Conservation (phyloP, 2,329 filamentous ascomycete species). For the Albophoma yamanashiensis region DNA sequence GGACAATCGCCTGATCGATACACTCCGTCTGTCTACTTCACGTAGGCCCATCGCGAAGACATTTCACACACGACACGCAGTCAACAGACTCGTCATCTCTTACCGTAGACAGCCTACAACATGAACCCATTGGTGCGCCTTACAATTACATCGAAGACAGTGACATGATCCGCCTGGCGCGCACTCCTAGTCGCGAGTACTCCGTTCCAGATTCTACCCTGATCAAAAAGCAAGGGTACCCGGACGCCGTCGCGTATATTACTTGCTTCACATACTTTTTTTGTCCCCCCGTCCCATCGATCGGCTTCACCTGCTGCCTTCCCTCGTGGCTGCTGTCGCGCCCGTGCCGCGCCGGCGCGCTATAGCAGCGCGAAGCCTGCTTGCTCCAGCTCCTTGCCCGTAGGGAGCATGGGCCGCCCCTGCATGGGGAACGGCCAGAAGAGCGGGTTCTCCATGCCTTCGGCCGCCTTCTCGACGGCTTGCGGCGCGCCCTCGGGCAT, state of each 20-base stretch:
- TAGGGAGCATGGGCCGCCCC: conserved; percentile 41
- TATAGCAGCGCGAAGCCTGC: conserved; percentile 39
- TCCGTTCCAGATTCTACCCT: not conserved
- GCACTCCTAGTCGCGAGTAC: not conserved
- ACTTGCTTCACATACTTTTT: too few relatives aligned
- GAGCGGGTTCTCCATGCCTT: conserved; percentile 38
- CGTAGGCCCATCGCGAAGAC: too few relatives aligned
- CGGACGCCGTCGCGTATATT: not conserved
- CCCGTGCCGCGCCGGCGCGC: not conserved
- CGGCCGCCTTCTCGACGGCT: conserved; percentile 17
- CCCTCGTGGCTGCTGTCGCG: not conserved
- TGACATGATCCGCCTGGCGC: not conserved
- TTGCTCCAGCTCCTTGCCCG: conserved; percentile 33
- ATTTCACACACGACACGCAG: too few relatives aligned
- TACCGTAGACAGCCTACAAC: not conserved
- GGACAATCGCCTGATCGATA: too few relatives aligned
- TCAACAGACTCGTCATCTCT: too few relatives aligned
- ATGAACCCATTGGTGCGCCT: not conserved
- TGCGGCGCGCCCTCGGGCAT: conserved; percentile 6
- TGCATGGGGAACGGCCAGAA: conserved; percentile 55
- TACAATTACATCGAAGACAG: not conserved
- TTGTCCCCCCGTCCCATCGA: not conserved
- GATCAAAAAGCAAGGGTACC: not conserved
- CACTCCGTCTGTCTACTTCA: too few relatives aligned
- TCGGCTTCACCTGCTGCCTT: not conserved